These are phyloP conservation scores for Vanderwaltozyma polyspora DNA, from an alignment of 805 yeast species.

Conservation along the genomic window DNA sequence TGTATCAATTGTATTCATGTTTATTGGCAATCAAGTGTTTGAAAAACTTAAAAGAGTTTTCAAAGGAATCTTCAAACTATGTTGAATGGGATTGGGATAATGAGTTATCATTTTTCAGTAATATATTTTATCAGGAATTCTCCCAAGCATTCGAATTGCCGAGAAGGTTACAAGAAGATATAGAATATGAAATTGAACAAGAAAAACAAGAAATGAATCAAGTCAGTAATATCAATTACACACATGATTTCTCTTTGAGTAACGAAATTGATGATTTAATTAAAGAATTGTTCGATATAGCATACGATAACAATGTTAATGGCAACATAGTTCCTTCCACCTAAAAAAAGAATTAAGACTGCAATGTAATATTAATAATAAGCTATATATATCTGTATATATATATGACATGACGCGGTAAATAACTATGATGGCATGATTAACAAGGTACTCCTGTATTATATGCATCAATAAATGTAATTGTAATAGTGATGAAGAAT, in stretches of 20 bases:
- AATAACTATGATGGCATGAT: too few species aligned
- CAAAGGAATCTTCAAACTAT: not conserved
- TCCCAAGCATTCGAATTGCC: conserved; percentile 19
- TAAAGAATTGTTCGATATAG: conserved; percentile 20
- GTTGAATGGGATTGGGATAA: conserved; percentile 8
- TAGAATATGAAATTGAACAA: conserved; percentile 15
- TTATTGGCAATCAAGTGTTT: conserved; percentile 23
- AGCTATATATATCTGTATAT: too few species aligned
- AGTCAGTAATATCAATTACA: conserved; percentile 19
- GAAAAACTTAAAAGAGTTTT: conserved; percentile 12
- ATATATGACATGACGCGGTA: too few species aligned
- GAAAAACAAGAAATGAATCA: conserved; percentile 20
- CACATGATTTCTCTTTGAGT: conserved; percentile 26
- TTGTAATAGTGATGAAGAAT: too few species aligned
- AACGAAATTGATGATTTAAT: conserved; percentile 29
- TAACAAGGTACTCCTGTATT: too few species aligned
- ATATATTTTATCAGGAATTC: conserved; percentile 16
- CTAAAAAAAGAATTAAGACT: not conserved
- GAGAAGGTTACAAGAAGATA: conserved; percentile 14
- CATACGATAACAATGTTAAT: not conserved
- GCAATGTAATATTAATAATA: too few species aligned
- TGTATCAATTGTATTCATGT: conserved; percentile 27
- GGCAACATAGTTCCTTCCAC: not conserved
- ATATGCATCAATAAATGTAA: too few species aligned
- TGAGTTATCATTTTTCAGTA: conserved; percentile 17